Base-by-base conservation (phyloP, 768 basidiomycete species). In the Tubosaeta brunneosetosa region DNA sequence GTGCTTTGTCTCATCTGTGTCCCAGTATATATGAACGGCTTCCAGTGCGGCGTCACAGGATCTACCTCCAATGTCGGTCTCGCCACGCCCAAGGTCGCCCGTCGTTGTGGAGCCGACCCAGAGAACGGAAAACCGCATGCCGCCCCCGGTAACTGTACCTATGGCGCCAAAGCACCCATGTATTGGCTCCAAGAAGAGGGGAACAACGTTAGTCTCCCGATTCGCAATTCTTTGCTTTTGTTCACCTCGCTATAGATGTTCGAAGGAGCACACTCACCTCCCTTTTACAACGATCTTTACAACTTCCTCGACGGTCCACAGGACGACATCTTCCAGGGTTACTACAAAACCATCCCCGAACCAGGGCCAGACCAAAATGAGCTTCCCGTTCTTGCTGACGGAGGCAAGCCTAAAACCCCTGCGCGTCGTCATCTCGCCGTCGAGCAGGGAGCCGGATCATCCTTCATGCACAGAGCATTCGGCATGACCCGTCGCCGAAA, bases 261-360 rank as follows among this genome's bases (percentile, higher is more conserved):
- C 52, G 84, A 86, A 66, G 84, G 78, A 47, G 61, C 74, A 0
- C 78, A 74, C 59, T 70, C 82, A 3, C 85, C 84, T 16, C 85
- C 84, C 0, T 77, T 79, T 52, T 91, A 91, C 68, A 83, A 77
- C 60, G 78, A 81, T 54, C 68, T 81, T 13, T 90, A 87, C 74
- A 84, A 84, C 61, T 91, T 87, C 67, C 52, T 56, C 10, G 82
- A 91, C 61, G 88, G 89, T 9, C 72, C 86, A 0, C 89, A 92
- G 64, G 63, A 78, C 49, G 86, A 89, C 64, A 88, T 89, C 55
- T 88, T 90, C 65, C 68, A 73, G 47, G 76, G 82, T 62, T 84
- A 77, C 2, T 84, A 85, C 58, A 50, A 49, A 44, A 70, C 45
- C 31, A 63, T 81, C 1, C 79, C 79, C 0, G 61, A 66, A 9